Base-by-base conservation (phyloP, 257 asterid genomes). In the Penstemon davidsonii region DNA sequence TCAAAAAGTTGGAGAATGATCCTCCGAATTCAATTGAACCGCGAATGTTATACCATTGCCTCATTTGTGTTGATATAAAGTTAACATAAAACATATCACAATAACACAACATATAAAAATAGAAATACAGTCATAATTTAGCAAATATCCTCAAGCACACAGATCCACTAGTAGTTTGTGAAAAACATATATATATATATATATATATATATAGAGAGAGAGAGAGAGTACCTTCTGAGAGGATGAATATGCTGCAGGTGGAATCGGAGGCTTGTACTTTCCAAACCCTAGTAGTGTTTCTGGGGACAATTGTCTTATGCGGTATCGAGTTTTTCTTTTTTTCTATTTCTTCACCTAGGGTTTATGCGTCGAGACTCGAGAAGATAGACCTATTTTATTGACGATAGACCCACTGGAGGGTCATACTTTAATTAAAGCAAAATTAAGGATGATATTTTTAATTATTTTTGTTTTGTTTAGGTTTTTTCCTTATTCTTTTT, bases 261-360 rank as follows among this genome's bases (percentile, higher is more conserved):
- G 38, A 54, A 61, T 46, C 12, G 61, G 41, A 47, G 33, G 33
- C 12, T 50, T 5, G 57, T 4, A 64, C 25, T 38, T 40, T 13
- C 39, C 8, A 54, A 54, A 67, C 56, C 55, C 47, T 57, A 50
- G 69, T 11, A 43, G 33, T 19, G 38, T 59, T 10, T 40, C 40
- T 0, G 3, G 36, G 1, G 55, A 3, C 33, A 1, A 25, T 25
- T 25, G 38, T 36, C 66, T 49, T 3, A 11, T n/a, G n/a, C 10
- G 47, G 61, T 55, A 64, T 54, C 60, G 53, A 11, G 43, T 46
- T 33, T 46, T 47, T 37, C 12, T 47, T 12, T 8, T 9, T n/a
- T 46, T 11, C 60, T 4, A 18, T 54, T 44, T 67, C n/a, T 60
- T 55, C 19, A 44, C 57, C 55, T 40, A 73, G 74, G 78, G 78